Conservation (phyloP, 768 basidiomycete genomes). For the Lactarius pseudohatsudake region DNA sequence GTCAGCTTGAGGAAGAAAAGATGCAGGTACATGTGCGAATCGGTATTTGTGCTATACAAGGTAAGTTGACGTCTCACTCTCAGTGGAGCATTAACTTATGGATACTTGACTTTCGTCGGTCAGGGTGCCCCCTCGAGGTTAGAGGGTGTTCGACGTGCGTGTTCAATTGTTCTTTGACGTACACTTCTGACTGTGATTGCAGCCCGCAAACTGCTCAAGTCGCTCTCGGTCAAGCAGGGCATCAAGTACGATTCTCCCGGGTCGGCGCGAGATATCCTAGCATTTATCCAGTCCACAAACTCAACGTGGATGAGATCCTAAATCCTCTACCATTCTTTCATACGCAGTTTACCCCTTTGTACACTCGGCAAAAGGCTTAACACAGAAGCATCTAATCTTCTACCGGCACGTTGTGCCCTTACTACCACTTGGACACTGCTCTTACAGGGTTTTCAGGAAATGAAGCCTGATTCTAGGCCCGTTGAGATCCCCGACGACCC, state of each 20-base stretch:
- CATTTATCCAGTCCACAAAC: constrained; percentile 85
- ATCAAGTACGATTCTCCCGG: constrained; percentile 86
- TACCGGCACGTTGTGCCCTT: constrained; percentile 49
- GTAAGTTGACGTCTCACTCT: constrained; percentile 33
- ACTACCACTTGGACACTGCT: background rate
- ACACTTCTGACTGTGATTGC: constrained; percentile 13
- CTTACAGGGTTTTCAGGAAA: constrained; percentile 51
- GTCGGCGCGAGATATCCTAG: constrained; percentile 78
- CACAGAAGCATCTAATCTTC: constrained; percentile 92
- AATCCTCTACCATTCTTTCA: constrained; percentile 85
- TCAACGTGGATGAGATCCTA: constrained; percentile 78
- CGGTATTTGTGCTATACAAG: constrained; percentile 94
- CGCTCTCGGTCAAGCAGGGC: constrained; percentile 91
- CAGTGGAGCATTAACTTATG: background rate
- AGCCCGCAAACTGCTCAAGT: constrained; percentile 84
- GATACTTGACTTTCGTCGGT: background rate
- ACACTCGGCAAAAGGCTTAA: background rate
- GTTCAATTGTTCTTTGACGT: background rate
- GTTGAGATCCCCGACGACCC: constrained; percentile 72
- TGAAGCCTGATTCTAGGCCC: constrained; percentile 80
- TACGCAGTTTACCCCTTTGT: constrained; percentile 37
- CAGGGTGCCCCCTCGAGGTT: constrained; percentile 61
- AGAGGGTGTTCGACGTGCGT: constrained; percentile 52
- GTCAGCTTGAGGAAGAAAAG: constrained; percentile 95
- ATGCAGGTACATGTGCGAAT: constrained; percentile 94